Conservation (phyloP, 495 filamentous ascomycete genomes). For the Daldinia decipiens region DNA sequence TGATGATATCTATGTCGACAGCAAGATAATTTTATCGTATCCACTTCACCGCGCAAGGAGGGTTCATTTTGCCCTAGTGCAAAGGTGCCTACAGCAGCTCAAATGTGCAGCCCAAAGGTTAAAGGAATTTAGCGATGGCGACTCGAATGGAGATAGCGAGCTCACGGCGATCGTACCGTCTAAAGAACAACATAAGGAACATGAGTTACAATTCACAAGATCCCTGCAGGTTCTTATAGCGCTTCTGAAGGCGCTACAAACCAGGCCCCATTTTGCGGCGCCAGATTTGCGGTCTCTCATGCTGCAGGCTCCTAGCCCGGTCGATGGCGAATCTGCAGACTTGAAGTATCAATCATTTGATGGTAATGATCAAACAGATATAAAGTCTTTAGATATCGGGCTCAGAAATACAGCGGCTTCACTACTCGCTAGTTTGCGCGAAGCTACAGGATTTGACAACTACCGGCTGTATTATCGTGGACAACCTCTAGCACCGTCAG, state of each 20-base stretch:
- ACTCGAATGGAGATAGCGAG: slow-evolving; percentile 58
- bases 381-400: slow-evolving; percentile 69
- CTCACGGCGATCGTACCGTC: slow-evolving; percentile 60
- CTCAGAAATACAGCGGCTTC: slow-evolving; percentile 75
- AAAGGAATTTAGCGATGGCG: slow-evolving; percentile 57
- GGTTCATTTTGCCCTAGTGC: slow-evolving; percentile 81
- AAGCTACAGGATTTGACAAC: slow-evolving; percentile 76
- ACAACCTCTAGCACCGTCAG: slow-evolving; percentile 57
- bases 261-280: slow-evolving; percentile 58
- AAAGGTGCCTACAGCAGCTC: slow-evolving; percentile 80
- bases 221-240: slow-evolving; percentile 65
- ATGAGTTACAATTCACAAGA: slow-evolving; percentile 72
- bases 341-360: slow-evolving; percentile 80
- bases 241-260: slow-evolving; percentile 59
- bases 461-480: slow-evolving; percentile 67
- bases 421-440: slow-evolving; percentile 69
- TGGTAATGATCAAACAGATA: slow-evolving; percentile 63
- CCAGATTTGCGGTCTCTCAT: slow-evolving; percentile 60
- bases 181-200: slow-evolving; percentile 57
- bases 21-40: slow-evolving; percentile 55
- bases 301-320: slow-evolving; percentile 49
- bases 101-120: slow-evolving; percentile 72
- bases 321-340: slow-evolving; percentile 68
- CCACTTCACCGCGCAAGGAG: slow-evolving; percentile 56
- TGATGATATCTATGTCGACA: slow-evolving; percentile 72